A percentile compares a stretch with the other conserved stretches of the same genome.
These are phyloP conservation scores for Cytospora piceicola DNA, from an alignment of 2,329 filamentous ascomycete species.

Conservation along the genomic window DNA sequence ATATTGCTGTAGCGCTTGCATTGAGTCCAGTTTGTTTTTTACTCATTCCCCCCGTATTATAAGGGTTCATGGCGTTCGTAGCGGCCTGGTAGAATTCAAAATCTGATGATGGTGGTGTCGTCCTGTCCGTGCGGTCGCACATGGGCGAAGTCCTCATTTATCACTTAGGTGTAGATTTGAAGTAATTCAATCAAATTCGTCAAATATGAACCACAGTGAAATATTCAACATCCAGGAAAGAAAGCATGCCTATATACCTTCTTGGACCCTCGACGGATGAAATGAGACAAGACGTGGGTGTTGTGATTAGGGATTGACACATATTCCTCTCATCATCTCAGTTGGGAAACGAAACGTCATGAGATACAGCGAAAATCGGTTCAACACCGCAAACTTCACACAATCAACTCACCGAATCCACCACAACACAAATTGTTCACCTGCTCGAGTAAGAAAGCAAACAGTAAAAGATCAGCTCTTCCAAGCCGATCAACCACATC, in stretches of 20 bases:
- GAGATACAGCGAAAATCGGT: neutral
- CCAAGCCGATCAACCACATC: neutral
- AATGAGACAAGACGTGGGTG: neutral
- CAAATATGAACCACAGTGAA: too few species aligned
- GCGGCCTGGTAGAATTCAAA: neutral
- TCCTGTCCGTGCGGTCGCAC: neutral
- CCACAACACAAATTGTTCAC: neutral
- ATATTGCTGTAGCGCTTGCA: neutral
- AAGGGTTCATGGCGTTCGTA: conserved; percentile 1
- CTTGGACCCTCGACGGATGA: neutral
- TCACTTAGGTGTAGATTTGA: neutral
- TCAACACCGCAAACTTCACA: neutral
- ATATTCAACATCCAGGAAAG: too few species aligned
- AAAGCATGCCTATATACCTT: too few species aligned
- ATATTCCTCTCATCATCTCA: neutral
- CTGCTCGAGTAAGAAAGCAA: too few species aligned
- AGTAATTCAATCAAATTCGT: neutral
- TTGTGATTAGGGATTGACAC: neutral
- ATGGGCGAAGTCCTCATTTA: neutral
- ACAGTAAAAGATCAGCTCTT: neutral
- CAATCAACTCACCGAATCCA: neutral
- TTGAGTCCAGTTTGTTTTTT: neutral
- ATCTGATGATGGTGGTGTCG: neutral
- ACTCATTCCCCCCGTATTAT: neutral
- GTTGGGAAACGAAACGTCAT: neutral